Base-by-base conservation (phyloP, 495 filamentous ascomycete species). In the Corynascus novoguineensis region DNA sequence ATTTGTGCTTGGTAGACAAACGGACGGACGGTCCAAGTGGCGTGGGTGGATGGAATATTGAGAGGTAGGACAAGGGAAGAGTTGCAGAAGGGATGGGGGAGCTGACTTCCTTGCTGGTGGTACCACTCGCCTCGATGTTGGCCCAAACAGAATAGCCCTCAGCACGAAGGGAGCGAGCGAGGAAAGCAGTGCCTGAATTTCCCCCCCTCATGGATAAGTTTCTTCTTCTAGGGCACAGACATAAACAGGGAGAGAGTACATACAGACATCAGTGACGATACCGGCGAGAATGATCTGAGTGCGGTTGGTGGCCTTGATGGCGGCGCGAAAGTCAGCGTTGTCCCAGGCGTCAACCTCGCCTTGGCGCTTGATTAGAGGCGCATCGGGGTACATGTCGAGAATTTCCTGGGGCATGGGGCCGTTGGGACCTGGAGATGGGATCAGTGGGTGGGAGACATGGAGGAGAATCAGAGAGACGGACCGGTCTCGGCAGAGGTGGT, bases 321-420 rank as follows among this genome's bases (percentile, higher is more conserved):
- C 87, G 4, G 72, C 73, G 9, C 81, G 78, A 76, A 91, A 89
- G 0, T 88, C 83, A 3, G 74, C 49, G 61, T 89, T 89, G 65
- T 92, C 88, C 87, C 87, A 91, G 4, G 88, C 88, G 60, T 91
- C 78, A 60, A 90, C 87, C 62, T 91, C 87, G 32, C 88, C 88
- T 52, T 86, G 75, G 34, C 88, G 83, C 57, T 73, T 75, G 66
- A 92, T 81, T 17, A 88, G 69, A 3, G 85, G 80, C 10, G 85
- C 81, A 29, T 80, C 75, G 27, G 87, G 87, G 64, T 86, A 83
- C 81, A 86, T 78, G 4, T 81, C 75, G 4, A 76, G 59, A 55
- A 92, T 87, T 65, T 89, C 87, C 64, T 85, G 81, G 8, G 86
- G 84, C 25, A 90, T 70, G 2, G 75, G 79, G 10, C 88, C 88